Conservation (phyloP, 2,329 filamentous ascomycete species). For the Pyricularia grisea region DNA sequence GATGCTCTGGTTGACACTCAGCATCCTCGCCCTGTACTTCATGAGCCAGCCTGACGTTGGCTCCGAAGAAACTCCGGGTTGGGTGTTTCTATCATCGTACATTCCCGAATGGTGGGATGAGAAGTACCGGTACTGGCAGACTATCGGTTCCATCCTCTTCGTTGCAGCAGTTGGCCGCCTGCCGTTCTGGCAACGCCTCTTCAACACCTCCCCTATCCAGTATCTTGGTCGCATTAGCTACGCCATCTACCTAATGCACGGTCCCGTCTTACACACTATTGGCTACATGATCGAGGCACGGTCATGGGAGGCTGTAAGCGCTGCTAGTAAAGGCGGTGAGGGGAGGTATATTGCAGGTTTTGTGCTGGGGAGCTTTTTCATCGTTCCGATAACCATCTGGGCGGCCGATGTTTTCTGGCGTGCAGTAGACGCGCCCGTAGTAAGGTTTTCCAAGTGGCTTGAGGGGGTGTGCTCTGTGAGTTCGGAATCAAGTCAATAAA, state of each 20-base stretch:
- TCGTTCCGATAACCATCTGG: slow-evolving; percentile 50
- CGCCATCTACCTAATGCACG: slow-evolving; percentile 55
- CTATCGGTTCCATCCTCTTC: slow-evolving; percentile 40
- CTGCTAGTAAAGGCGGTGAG: slow-evolving; percentile 29
- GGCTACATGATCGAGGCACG: slow-evolving; percentile 38
- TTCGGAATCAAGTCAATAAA: neutral
- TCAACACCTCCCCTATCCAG: slow-evolving; percentile 48
- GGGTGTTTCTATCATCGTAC: slow-evolving; percentile 33
- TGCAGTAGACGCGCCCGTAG: slow-evolving; percentile 49
- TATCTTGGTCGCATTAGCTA: slow-evolving; percentile 55
- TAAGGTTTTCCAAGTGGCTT: slow-evolving; percentile 46
- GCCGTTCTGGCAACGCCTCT: slow-evolving; percentile 45
- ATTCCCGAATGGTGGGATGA: slow-evolving; percentile 40
- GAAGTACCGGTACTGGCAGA: slow-evolving; percentile 48
- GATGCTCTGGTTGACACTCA: slow-evolving; percentile 33
- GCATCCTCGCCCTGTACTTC: slow-evolving; percentile 43
- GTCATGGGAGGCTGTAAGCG: slow-evolving; percentile 33
- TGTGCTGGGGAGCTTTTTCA: slow-evolving; percentile 49
- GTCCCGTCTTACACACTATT: slow-evolving; percentile 46
- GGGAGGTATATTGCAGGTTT: slow-evolving; percentile 37
- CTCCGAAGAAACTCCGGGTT: slow-evolving; percentile 37
- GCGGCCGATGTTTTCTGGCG: slow-evolving; percentile 46
- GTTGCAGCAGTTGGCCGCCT: slow-evolving; percentile 48
- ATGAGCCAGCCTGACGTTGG: slow-evolving; percentile 34
- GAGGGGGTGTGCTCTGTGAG: neutral